These are phyloP conservation scores for Diaporthe amygdali DNA, from an alignment of 2,329 filamentous ascomycete genomes.

Conservation along the genomic window DNA sequence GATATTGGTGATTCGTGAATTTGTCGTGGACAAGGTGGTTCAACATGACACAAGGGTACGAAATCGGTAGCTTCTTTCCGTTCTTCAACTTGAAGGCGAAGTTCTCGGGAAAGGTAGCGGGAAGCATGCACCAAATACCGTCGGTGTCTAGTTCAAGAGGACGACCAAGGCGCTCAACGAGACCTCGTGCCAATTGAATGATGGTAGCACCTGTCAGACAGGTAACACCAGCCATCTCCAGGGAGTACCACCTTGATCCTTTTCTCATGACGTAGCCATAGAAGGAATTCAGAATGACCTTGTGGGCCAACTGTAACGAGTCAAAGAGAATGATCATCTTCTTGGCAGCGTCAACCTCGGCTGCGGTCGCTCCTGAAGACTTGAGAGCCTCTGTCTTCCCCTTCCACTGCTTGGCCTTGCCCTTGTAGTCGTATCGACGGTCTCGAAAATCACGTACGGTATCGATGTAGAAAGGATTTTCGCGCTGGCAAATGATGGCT, in stretches of 20 bases:
- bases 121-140: slow-evolving; percentile 99
- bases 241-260: slow-evolving; percentile 97
- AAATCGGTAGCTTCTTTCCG: slow-evolving; percentile 95
- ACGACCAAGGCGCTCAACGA: slow-evolving; percentile 91
- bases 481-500: slow-evolving; percentile 96
- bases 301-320: slow-evolving; percentile 94
- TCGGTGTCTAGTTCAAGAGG: slow-evolving; percentile 96
- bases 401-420: slow-evolving; percentile 98
- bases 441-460: slow-evolving; percentile 97
- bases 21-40: slow-evolving; percentile 94
- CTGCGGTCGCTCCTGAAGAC: slow-evolving; percentile 74
- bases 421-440: slow-evolving; percentile 97
- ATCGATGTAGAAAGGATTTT: slow-evolving; percentile 98
- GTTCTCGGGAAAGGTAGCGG: slow-evolving; percentile 94
- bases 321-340: slow-evolving; percentile 99
- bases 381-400: slow-evolving; percentile 90
- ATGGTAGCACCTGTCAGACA: slow-evolving; percentile 96
- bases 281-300: slow-evolving; percentile 98
- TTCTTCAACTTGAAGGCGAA: slow-evolving; percentile 93
- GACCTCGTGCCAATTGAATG: slow-evolving; percentile 92
- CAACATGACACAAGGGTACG: slow-evolving; percentile 98
- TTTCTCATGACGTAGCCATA: slow-evolving; percentile 99
- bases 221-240: slow-evolving; percentile 99
- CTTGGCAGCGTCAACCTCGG: slow-evolving; percentile 90
- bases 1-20: slow-evolving; percentile 98